Evolutionary conservation across 768 basidiomycete genomes (phyloP), one percentile per base, ranked within the genome.

Genomic region (Myochromella boudieri): DNA sequence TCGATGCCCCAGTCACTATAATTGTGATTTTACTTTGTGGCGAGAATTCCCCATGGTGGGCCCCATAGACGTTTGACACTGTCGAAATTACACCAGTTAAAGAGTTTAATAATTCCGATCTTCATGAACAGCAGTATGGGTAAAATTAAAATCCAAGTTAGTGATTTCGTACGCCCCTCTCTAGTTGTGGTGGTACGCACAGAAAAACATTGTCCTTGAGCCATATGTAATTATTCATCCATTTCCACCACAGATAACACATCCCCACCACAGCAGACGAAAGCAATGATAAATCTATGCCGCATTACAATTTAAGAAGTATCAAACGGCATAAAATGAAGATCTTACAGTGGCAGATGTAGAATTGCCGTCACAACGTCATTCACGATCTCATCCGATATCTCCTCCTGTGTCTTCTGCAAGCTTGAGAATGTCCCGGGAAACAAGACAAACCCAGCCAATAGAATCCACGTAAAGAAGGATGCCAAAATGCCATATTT

Each of bases 381-480:
- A 17, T 60, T 60, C 37, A 63, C 62, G 5, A 73, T 51, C 8
- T 65, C 66, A 29, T 43, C 60, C 48, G 55, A 61, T 11, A 37
- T 40, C 15, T 37, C 42, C 38, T 52, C 47, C 21, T 66, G 56
- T 8, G 60, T 36, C 32, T 57, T 66, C 45, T 68, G 65, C 62
- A 75, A 67, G 43, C 73, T 80, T 8, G 74, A 68, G 60, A 84
- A 84, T 6, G 82, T 83, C 40, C 80, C 77, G 2, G 82, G 82
- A 51, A 84, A 81, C 24, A 84, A 66, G 14, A 84, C 64, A 57
- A 84, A 84, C 6, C 81, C 81, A 8, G 81, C 81, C 18, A 84
- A 65, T 41, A 83, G 56, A 44, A 84, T 72, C 82, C 82, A 84
- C 7, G 77, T 82, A 53, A 78, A 83, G 63, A 84, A 82, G 6